These are phyloP conservation scores for Talaromyces proteolyticus DNA, from an alignment of 495 filamentous ascomycete genomes.

Conservation along the genomic window DNA sequence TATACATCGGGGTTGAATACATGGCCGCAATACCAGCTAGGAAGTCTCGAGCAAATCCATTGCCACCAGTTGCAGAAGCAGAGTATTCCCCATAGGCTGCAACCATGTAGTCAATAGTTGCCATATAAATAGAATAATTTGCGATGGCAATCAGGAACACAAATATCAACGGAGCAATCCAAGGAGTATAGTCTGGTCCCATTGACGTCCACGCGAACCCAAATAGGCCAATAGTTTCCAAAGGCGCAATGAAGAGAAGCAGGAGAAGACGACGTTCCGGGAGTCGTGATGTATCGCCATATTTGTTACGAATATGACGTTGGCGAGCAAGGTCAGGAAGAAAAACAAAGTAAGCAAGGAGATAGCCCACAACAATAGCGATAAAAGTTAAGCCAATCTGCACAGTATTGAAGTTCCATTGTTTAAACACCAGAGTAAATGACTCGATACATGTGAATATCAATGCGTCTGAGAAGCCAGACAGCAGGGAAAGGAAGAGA, in stretches of 20 bases:
- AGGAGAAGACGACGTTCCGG: conserved; percentile 52
- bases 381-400: conserved; percentile 57
- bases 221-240: conserved; percentile 61
- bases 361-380: conserved; percentile 59
- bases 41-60: conserved; percentile 47
- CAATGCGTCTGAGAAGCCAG: conserved; percentile 71
- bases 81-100: conserved; percentile 72
- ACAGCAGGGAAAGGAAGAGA: conserved; percentile 63
- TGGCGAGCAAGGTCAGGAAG: conserved; percentile 58
- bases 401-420: conserved; percentile 56
- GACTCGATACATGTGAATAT: conserved; percentile 77
- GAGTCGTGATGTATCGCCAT: conserved; percentile 43
- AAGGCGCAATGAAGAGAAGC: conserved; percentile 57
- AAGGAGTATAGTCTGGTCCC: conserved; percentile 54
- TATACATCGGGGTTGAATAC: conserved; percentile 33
- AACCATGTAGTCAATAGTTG: conserved; percentile 84
- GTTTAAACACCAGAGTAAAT: conserved; percentile 57
- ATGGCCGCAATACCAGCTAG: conserved; percentile 40
- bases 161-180: conserved; percentile 56
- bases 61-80: conserved; percentile 72
- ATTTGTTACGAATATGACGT: conserved; percentile 28
- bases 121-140: conserved; percentile 72
- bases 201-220: conserved; percentile 63
- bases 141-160: conserved; percentile 59
- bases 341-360: conserved; percentile 58